Percentiles rank a stretch among this genome's conserved stretches.
These are phyloP conservation scores for Scleroderma bovista DNA, from an alignment of 768 basidiomycete species.

Conservation along the genomic window DNA sequence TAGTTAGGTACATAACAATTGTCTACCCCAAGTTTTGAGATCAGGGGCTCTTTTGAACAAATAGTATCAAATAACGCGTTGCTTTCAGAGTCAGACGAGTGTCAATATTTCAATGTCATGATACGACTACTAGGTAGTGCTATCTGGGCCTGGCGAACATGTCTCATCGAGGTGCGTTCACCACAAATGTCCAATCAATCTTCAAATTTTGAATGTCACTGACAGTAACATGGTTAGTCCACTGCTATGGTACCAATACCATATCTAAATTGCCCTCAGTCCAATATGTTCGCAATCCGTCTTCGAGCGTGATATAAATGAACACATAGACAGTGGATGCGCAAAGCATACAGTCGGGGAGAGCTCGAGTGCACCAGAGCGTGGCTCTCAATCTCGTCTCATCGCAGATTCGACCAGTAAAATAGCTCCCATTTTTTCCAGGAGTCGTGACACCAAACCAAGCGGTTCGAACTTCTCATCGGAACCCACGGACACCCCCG, in stretches of 20 bases:
- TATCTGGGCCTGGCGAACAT: too few relatives aligned
- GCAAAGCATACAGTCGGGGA: conserved; percentile 13
- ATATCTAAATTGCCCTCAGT: conserved; percentile 22
- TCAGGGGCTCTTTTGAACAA: too few relatives aligned
- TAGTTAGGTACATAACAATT: too few relatives aligned
- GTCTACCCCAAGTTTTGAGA: too few relatives aligned
- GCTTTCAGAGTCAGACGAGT: too few relatives aligned
- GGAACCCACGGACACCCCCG: conserved; percentile 6
- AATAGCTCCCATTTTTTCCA: conserved; percentile 40
- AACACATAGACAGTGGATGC: conserved; percentile 47
- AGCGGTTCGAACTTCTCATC: conserved; percentile 9
- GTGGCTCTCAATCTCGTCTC: conserved; percentile 1
- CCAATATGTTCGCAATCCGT: conserved; percentile 46
- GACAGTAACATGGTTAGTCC: conserved; percentile 22
- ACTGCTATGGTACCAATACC: not conserved
- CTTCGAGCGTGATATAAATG: conserved; percentile 39
- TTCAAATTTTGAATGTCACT: not conserved
- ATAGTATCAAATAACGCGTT: too few relatives aligned
- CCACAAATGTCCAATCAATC: not conserved
- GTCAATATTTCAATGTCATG: too few relatives aligned
- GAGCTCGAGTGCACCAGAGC: not conserved
- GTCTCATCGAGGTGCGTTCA: not conserved
- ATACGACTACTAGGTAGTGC: too few relatives aligned
- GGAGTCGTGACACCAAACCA: conserved; percentile 12
- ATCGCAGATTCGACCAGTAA: conserved; percentile 17